Evolutionary conservation across 1,284 basidiomycete genomes (phyloP).

Genomic region (Kalmanozyma brasiliensis): DNA sequence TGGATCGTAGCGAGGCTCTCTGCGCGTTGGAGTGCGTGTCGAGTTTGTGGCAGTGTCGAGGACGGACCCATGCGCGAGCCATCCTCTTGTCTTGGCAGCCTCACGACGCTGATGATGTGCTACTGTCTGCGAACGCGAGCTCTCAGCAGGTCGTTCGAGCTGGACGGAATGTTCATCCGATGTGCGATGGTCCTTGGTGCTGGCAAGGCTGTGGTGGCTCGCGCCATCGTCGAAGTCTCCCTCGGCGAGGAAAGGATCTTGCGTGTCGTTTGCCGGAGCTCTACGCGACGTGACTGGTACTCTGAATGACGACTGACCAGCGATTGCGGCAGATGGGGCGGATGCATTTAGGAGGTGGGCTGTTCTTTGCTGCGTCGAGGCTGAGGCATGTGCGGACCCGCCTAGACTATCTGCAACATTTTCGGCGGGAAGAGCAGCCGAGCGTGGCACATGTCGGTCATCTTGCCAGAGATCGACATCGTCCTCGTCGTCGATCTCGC

Average conservation of each 20-base stretch:
- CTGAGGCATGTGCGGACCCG: conserved; percentile 17
- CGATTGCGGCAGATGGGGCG: not conserved
- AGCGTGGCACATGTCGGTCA: conserved; percentile 36
- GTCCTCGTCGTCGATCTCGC: conserved; percentile 55
- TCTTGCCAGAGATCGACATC: conserved; percentile 55
- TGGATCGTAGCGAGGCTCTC: conserved; percentile 9
- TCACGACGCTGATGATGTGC: conserved; percentile 22
- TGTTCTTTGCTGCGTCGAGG: not conserved
- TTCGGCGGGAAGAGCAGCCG: conserved; percentile 38
- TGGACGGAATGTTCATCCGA: conserved; percentile 22
- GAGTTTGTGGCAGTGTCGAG: conserved; percentile 16
- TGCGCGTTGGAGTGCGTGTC: not conserved
- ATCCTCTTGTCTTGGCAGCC: conserved; percentile 34
- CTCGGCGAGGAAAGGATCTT: conserved; percentile 53
- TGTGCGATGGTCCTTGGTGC: conserved; percentile 21
- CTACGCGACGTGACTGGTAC: not conserved
- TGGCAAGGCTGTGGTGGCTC: conserved; percentile 35
- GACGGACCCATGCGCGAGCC: conserved; percentile 52
- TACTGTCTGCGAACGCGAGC: conserved; percentile 7
- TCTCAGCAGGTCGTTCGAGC: not conserved
- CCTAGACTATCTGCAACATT: conserved; percentile 39
- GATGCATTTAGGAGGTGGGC: not conserved
- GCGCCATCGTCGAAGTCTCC: conserved; percentile 44
- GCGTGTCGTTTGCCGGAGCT: conserved; percentile 17
- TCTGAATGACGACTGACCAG: not conserved